Evolutionary conservation across 2,329 filamentous ascomycete genomes (phyloP).

Genomic region (Aspergillus puulaauensis): DNA sequence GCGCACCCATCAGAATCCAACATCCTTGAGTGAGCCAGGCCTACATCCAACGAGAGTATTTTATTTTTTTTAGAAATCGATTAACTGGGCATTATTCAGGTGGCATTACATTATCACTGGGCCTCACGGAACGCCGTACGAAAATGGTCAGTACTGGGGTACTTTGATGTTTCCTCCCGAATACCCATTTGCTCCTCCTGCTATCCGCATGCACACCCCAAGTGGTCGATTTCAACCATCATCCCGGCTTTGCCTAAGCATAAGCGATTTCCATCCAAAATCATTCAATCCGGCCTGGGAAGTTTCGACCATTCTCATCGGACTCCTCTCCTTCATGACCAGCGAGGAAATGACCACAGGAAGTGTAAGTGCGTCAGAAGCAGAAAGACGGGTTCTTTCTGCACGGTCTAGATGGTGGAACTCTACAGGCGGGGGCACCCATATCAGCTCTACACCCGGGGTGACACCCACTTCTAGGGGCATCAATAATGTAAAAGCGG

Average conservation of each 20-base stretch:
- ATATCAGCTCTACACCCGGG: conserved; percentile 49
- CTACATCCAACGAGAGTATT: neutral
- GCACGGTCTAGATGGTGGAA: conserved; percentile 92
- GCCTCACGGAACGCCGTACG: conserved; percentile 89
- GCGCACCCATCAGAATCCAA: conserved; percentile 89
- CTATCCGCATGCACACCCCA: conserved; percentile 98
- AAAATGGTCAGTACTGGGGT: conserved; percentile 96
- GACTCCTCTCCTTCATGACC: conserved; percentile 95
- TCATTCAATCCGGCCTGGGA: conserved; percentile 99
- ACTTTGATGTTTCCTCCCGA: conserved; percentile 92
- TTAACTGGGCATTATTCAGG: conserved; percentile 44
- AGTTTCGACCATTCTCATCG: conserved; percentile 92
- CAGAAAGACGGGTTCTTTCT: conserved; percentile 77
- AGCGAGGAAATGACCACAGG: conserved; percentile 98
- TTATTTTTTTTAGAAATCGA: neutral
- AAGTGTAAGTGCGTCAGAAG: conserved; percentile 72
- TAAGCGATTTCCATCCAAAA: conserved; percentile 96
- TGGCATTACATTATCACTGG: conserved; percentile 97
- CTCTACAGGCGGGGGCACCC: conserved; percentile 81
- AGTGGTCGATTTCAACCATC: conserved; percentile 93
- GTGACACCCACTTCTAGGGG: conserved; percentile 62
- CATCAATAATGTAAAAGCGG: conserved; percentile 77
- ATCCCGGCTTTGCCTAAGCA: conserved; percentile 88
- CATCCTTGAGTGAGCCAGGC: conserved; percentile 73
- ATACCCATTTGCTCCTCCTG: conserved; percentile 95